Evolutionary conservation across 2,329 filamentous ascomycete species (phyloP).

Genomic region (Sarocladium strictum): DNA sequence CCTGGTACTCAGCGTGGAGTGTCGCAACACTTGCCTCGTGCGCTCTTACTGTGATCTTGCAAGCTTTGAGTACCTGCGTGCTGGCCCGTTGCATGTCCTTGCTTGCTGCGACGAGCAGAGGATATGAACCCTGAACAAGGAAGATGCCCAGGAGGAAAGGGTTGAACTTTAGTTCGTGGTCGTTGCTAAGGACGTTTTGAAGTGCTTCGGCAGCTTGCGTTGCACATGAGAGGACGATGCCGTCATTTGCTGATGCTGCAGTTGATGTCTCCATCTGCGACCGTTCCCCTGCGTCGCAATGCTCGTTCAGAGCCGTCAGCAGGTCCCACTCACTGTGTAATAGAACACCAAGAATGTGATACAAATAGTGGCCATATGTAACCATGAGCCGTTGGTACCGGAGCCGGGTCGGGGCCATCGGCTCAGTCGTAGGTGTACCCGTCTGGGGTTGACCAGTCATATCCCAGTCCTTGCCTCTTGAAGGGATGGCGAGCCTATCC

Average conservation of each 20-base stretch:
- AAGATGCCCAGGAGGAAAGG: slow-evolving; percentile 3
- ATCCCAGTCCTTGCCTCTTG: not conserved
- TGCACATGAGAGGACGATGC: not conserved
- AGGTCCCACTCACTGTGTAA: slow-evolving; percentile 5
- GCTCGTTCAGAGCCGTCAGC: not conserved
- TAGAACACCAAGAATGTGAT: not conserved
- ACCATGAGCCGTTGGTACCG: slow-evolving; percentile 2
- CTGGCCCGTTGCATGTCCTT: slow-evolving; percentile 1
- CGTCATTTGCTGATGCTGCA: not conserved
- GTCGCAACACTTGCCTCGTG: slow-evolving; percentile 2
- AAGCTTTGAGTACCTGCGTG: slow-evolving; percentile 5
- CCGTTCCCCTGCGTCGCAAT: not conserved
- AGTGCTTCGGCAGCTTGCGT: slow-evolving; percentile 3
- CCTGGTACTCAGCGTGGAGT: slow-evolving; percentile 2
- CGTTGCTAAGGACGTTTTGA: slow-evolving; percentile 1
- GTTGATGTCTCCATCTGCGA: not conserved
- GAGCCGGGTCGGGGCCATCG: not conserved
- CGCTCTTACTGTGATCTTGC: slow-evolving; percentile 2
- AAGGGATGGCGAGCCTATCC: not conserved
- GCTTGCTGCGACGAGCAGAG: not conserved
- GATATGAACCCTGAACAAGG: not conserved
- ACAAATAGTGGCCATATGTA: slow-evolving; percentile 3
- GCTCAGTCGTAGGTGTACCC: not conserved
- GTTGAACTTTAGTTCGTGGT: slow-evolving; percentile 7
- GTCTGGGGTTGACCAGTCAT: too few species aligned